phyloP scores from a whole-genome alignment of 352 stramenopile genomes.

The Peronospora belbahrii region DNA sequence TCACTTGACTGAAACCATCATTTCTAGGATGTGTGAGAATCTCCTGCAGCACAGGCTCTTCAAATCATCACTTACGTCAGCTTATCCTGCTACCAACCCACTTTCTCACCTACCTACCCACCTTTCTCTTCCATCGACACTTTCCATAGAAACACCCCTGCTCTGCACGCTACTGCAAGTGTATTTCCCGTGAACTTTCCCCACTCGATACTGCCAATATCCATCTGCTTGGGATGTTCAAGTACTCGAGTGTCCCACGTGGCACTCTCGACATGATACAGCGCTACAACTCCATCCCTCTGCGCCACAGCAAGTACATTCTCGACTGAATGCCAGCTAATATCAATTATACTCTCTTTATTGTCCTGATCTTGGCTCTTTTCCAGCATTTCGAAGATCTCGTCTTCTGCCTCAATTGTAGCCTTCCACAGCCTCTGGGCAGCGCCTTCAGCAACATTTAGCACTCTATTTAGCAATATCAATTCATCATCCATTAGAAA shows the following conservation, averaged over 20 bases:
- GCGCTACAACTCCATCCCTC: slow-evolving; percentile 51
- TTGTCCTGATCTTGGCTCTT: slow-evolving; percentile 1
- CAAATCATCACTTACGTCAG: slow-evolving; percentile 1
- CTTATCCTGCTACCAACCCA: background rate
- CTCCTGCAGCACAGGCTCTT: slow-evolving; percentile 47
- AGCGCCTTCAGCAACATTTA: slow-evolving; percentile 15
- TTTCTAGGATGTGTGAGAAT: slow-evolving; percentile 53
- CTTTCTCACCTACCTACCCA: background rate
- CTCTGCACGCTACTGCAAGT: slow-evolving; percentile 55
- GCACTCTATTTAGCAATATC: slow-evolving; percentile 31
- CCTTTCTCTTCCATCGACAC: slow-evolving; percentile 31
- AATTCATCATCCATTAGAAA: slow-evolving; percentile 66
- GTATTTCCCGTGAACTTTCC: slow-evolving; percentile 49
- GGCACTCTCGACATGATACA: slow-evolving; percentile 52
- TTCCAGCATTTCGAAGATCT: slow-evolving; percentile 21
- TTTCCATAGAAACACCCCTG: slow-evolving; percentile 66
- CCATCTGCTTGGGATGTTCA: slow-evolving; percentile 46
- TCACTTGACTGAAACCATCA: slow-evolving; percentile 41
- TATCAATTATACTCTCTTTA: slow-evolving; percentile 42
- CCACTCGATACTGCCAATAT: slow-evolving; percentile 57
- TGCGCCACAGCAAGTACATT: slow-evolving; percentile 64
- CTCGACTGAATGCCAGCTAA: slow-evolving; percentile 53
- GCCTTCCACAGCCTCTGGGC: slow-evolving; percentile 23
- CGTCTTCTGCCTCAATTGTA: slow-evolving; percentile 16
- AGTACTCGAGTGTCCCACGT: slow-evolving; percentile 55